A percentile compares a stretch with the other conserved stretches of the same genome.
These are phyloP conservation scores for Beauveria sp. DNA, from an alignment of 2,329 filamentous ascomycete genomes.

Conservation along the genomic window DNA sequence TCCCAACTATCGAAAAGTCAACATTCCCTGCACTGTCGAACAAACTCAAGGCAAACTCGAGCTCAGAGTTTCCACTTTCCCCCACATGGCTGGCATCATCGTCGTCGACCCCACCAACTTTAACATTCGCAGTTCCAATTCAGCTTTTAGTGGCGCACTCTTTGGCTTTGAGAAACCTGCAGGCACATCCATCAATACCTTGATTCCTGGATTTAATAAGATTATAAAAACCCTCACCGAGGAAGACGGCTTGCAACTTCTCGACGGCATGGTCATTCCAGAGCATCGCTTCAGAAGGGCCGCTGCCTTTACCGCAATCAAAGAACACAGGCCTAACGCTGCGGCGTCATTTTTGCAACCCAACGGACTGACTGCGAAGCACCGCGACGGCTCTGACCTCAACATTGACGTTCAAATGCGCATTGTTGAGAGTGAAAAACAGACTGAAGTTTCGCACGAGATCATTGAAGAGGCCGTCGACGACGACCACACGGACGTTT, in stretches of 20 bases:
- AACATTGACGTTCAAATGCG: conserved; percentile 96
- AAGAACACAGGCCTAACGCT: conserved; percentile 74
- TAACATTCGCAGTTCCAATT: conserved; percentile 84
- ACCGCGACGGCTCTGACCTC: conserved; percentile 85
- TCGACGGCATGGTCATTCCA: conserved; percentile 93
- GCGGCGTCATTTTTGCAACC: conserved; percentile 74
- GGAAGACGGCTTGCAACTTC: conserved; percentile 74
- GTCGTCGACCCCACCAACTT: conserved; percentile 76
- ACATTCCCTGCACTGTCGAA: conserved; percentile 77
- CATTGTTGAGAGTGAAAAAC: conserved; percentile 82
- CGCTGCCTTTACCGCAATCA: conserved; percentile 72
- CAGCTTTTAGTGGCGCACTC: conserved; percentile 84
- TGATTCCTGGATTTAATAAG: conserved; percentile 83
- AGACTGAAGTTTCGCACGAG: conserved; percentile 51
- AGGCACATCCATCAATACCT: conserved; percentile 66
- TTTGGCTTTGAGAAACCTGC: conserved; percentile 85
- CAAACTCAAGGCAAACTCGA: conserved; percentile 61
- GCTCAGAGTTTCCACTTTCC: conserved; percentile 85
- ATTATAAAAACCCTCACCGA: conserved; percentile 75
- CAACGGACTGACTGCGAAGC: conserved; percentile 74
- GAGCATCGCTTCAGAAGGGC: conserved; percentile 94
- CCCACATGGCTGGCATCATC: conserved; percentile 94
- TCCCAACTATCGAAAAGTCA: conserved; percentile 65
- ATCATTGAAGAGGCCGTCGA: conserved; percentile 56
- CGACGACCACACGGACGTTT: conserved; percentile 25